Evolutionary conservation across 1,284 basidiomycete species (phyloP), one percentile per base, ranked within the genome.

Genomic region (Ganoderma meredithae): DNA sequence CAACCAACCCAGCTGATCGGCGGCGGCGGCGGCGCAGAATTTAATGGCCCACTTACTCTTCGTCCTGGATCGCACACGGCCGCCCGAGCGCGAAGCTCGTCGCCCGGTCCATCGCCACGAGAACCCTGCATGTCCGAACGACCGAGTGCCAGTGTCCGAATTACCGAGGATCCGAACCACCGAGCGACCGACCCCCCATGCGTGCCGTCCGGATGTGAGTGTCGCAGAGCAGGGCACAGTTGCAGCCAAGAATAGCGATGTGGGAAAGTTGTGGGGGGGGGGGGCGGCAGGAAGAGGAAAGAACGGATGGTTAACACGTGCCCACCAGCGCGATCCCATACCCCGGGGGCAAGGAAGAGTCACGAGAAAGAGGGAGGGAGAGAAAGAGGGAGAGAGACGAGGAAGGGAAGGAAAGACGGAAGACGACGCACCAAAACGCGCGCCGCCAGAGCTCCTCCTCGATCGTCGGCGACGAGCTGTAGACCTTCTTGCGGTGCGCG

Each of bases 51-150:
- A 82, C 89, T 33, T 73, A 93, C 92, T 96, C 95, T 77, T 95
- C 93, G 69, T 95, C 94, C 68, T 95, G 92, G 56, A 95, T 89
- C 3, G 91, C 91, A 76, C 93, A 91, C 0, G 95, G 93, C 31
- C 95, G 83, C 12, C 95, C 95, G 22, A 96, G 83, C 0, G 86
- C 86, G 4, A 90, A 85, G 72, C 93, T 93, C 65, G 88, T 83
- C 65, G 85, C 78, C 52, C 92, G 83, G 76, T 94, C 92, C 71
- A 91, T 80, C 33, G 82, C 81, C 2, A 92, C 84, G 0, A 93
- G 82, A 4, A 87, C 83, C 90, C 90, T 92, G 53, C 15, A 49
- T 8, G 49, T 25, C 25, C n/a, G 41, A 41, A 41, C 41, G 3
- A 31, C 27, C 27, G n/a, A n/a, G 27, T 9, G 9, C 6, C 36